Evolutionary conservation across 805 yeast genomes (phyloP).

Genomic region (Cyberlindnera amylophila): DNA sequence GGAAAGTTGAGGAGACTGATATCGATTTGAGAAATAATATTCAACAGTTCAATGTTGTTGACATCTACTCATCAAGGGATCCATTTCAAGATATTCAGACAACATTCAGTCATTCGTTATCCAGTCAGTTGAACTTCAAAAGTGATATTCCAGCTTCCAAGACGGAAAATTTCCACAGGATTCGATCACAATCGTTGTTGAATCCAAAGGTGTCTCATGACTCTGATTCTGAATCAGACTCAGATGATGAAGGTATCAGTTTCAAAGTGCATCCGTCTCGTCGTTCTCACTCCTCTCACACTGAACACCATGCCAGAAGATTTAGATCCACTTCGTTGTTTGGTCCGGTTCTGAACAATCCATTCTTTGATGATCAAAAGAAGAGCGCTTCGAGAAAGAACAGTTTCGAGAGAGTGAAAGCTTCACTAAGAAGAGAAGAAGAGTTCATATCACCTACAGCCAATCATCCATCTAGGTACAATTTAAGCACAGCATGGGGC

Average conservation of each 20-base stretch:
- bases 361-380: constrained; percentile 17
- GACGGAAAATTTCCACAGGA: constrained; percentile 14
- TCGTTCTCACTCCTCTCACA: constrained; percentile 5
- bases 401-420: constrained; percentile 16
- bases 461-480: background rate
- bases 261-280: constrained; percentile 21
- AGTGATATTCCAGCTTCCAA: constrained; percentile 15
- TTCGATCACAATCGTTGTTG: constrained; percentile 24
- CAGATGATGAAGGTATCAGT: constrained; percentile 27
- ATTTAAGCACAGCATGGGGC: too few species aligned
- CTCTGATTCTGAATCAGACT: constrained; percentile 19
- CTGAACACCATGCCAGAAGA: constrained; percentile 18
- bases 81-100: constrained; percentile 26
- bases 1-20: constrained; percentile 27
- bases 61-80: constrained; percentile 19
- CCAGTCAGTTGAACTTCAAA: constrained; percentile 21
- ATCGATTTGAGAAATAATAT: constrained; percentile 16
- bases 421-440: constrained; percentile 12
- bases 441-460: constrained; percentile 12
- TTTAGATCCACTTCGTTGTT: constrained; percentile 26
- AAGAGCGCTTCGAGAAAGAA: constrained; percentile 7
- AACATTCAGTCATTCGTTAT: constrained; percentile 16
- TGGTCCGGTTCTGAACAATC: constrained; percentile 24
- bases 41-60: constrained; percentile 13
- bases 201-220: constrained; percentile 13